These are phyloP conservation scores for Pichia gijzeniarum DNA, from an alignment of 805 yeast genomes.

Conservation along the genomic window DNA sequence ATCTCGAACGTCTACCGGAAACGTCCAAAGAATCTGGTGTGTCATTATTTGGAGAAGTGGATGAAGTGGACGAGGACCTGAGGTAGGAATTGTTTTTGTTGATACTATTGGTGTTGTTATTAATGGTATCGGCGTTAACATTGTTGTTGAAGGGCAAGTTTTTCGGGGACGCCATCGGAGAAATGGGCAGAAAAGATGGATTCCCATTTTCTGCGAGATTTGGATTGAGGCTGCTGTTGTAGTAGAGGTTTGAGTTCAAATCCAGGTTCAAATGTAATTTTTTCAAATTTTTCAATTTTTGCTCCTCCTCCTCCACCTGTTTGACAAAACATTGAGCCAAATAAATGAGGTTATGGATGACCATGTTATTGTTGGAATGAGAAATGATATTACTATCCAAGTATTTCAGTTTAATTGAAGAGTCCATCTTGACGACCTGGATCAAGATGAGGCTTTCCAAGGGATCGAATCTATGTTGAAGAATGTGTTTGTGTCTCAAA, in stretches of 20 bases:
- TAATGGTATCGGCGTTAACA: slow-evolving; percentile 10
- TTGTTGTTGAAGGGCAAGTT: slow-evolving; percentile 10
- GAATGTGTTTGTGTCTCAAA: slow-evolving; percentile 30
- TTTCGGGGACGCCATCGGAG: slow-evolving; percentile 29
- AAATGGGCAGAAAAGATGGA: slow-evolving; percentile 13
- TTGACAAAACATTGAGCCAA: slow-evolving; percentile 22
- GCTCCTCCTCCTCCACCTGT: slow-evolving; percentile 19
- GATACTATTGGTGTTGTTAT: slow-evolving; percentile 9
- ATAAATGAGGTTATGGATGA: slow-evolving; percentile 22
- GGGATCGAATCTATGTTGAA: slow-evolving; percentile 26
- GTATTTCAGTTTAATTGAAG: slow-evolving; percentile 25
- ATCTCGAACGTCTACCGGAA: slow-evolving; percentile 16
- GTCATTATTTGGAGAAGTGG: neutral
- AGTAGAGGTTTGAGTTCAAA: slow-evolving; percentile 3
- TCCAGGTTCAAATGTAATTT: neutral
- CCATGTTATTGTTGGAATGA: slow-evolving; percentile 14
- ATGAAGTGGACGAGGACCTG: neutral
- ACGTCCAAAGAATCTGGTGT: slow-evolving; percentile 5
- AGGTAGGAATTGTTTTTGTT: neutral
- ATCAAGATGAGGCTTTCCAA: slow-evolving; percentile 24
- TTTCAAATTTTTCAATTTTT: slow-evolving; percentile 10
- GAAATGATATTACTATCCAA: slow-evolving; percentile 14
- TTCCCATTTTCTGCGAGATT: slow-evolving; percentile 3
- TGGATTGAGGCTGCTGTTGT: slow-evolving; percentile 6
- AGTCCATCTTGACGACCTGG: slow-evolving; percentile 21